These are phyloP conservation scores for Sclerotiophoma versabilis DNA, from an alignment of 2,329 filamentous ascomycete genomes.

Conservation along the genomic window DNA sequence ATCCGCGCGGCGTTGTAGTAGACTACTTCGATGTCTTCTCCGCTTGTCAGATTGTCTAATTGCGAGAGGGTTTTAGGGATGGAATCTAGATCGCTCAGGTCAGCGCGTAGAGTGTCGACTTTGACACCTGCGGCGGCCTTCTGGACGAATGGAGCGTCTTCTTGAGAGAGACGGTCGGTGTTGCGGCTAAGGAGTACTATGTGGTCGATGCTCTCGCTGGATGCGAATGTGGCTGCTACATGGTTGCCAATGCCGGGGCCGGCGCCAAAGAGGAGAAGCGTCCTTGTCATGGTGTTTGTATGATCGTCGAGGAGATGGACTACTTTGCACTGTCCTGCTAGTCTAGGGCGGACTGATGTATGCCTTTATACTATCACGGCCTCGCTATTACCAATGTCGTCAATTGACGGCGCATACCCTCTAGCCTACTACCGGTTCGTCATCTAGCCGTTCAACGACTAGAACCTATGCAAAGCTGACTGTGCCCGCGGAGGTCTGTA, in stretches of 20 bases:
- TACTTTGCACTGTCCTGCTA: not conserved
- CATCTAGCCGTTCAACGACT: too few species aligned
- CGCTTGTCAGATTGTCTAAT: slow-evolving; percentile 45
- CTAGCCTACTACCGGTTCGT: not conserved
- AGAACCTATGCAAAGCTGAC: not conserved
- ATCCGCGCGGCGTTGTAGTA: slow-evolving; percentile 63
- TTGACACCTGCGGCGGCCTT: slow-evolving; percentile 38
- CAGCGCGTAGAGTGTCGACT: slow-evolving; percentile 55
- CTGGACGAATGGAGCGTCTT: slow-evolving; percentile 43
- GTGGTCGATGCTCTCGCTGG: slow-evolving; percentile 54
- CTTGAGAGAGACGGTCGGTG: slow-evolving; percentile 48
- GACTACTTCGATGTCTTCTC: slow-evolving; percentile 55
- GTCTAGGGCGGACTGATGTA: not conserved
- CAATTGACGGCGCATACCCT: not conserved
- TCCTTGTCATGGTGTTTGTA: slow-evolving; percentile 25
- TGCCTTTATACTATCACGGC: not conserved
- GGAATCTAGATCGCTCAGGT: slow-evolving; percentile 52
- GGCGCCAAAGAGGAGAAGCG: slow-evolving; percentile 54
- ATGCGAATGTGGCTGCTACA: slow-evolving; percentile 52
- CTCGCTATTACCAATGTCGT: not conserved
- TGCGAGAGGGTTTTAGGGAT: slow-evolving; percentile 52
- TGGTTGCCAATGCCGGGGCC: slow-evolving; percentile 59
- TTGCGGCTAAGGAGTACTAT: slow-evolving; percentile 59
- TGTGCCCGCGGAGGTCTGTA: not conserved
- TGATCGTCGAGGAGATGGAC: not conserved